Base-by-base conservation (phyloP, 257 asterid genomes). In the Fraxinus excelsior region DNA sequence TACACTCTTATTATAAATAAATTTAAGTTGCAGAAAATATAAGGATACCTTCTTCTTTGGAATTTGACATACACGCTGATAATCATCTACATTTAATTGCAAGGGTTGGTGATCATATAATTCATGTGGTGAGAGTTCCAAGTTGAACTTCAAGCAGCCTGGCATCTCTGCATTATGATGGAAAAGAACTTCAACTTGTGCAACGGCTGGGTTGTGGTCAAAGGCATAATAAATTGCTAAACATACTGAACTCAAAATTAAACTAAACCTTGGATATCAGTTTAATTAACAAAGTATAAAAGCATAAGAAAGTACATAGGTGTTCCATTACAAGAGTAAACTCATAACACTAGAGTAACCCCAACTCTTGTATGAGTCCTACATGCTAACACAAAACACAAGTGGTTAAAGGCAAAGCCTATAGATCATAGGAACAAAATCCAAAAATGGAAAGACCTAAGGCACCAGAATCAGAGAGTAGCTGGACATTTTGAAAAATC, bases 91-190 rank as follows among this genome's bases (percentile, higher is more conserved):
- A 68, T 93, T 93, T 3, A 91, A 74, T 7, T 38, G 53, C 18
- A 91, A 86, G 4, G 98, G 96, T 2, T 86, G 89, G 79, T 95
- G 99, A 78, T 95, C 99, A 58, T 78, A 89, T 69, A 95, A 78
- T 28, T 5, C 1, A 44, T 87, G 92, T 18, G 60, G 60, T 0
- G 53, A 2, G 9, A 26, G 32, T 9, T 73, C 79, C 4, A 83
- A 37, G n/a, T 79, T 71, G 60, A 66, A 35, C 0, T 0, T 38
- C 70, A 78, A 71, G 70, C 80, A 70, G 18, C 98, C 99, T 19
- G 90, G 91, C 94, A 84, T 87, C 68, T 86, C 98, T 95, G 69
- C 77, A 71, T 8, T 19, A 25, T 3, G 67, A 60, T 23, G 68
- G n/a, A 62, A 62, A 26, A 23, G 32, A 2, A 62, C 7, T 23